Base-by-base conservation (phyloP, 179 eudicot species). In the Heliamphora pulchella region DNA sequence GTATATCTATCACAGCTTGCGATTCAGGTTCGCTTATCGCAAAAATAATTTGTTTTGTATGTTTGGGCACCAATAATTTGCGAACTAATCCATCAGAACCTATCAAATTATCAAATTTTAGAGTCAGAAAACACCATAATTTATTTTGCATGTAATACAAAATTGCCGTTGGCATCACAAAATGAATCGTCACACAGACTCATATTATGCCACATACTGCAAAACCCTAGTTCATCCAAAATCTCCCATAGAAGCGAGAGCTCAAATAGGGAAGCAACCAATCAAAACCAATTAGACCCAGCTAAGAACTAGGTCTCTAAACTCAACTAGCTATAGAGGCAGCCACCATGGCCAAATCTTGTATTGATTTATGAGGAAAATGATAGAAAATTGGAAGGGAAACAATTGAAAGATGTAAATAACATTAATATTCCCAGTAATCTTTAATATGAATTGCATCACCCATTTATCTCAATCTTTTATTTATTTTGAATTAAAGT, bases 21-120 rank as follows among this genome's bases (percentile, higher is more conserved):
- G 89, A 87, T 80, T 87, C 90, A 0, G 94, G 91, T 62, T 89
- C 97, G 47, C 78, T 81, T 41, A 92, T 74, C 0, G 94, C 99
- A 72, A 87, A 94, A 22, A 92, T 88, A 81, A 92, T 94, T 48
- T 88, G 86, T 90, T 94, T 94, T 7, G 97, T 96, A 72, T 85
- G 87, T 57, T 92, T 90, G 0, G 97, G 98, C n/a, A 96, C 77
- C 0, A 88, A 79, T n/a, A 96, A 83, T 69, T 81, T 84, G 22
- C 82, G 79, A 51, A 96, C 97, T 50, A 96, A 70, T 48, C 76
- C 20, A 77, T 96, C 92, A 1, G 98, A 96, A 15, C 64, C 77
- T 76, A 76, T 90, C 85, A 94, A 76, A 70, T 92, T 98, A 85
- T 90, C 89, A 55, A 63, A 82, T 79, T 70, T 76, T 43, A 86